A percentile compares a stretch with the other conserved stretches of the same genome.
phyloP scores from a whole-genome alignment of 129 eudicot genomes.

The Deinandra increscens region DNA sequence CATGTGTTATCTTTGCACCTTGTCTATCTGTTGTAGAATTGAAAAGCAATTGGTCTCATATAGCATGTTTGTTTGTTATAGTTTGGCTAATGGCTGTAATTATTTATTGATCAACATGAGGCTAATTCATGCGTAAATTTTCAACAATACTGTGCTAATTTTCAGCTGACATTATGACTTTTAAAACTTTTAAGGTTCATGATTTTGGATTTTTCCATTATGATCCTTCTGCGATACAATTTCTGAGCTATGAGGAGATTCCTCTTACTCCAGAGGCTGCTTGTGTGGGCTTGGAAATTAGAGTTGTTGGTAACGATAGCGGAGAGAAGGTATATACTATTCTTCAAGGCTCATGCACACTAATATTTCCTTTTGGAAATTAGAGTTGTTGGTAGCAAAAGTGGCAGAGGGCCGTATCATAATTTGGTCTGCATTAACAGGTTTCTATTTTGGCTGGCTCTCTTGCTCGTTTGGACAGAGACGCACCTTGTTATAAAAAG shows the following conservation, averaged over 20 bases:
- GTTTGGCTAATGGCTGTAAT: not conserved
- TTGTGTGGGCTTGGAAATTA: constrained; percentile 86
- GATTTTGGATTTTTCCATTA: constrained; percentile 97
- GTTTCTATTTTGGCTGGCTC: constrained; percentile 98
- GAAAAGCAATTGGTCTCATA: not conserved
- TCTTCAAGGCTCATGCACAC: not conserved
- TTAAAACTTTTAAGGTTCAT: constrained; percentile 57
- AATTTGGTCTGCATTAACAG: constrained; percentile 39
- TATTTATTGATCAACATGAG: no score
- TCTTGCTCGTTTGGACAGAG: constrained; percentile 94
- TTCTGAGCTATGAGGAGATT: constrained; percentile 87
- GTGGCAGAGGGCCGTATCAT: not conserved
- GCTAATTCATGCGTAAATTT: no score
- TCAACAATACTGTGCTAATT: no score
- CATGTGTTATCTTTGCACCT: not conserved
- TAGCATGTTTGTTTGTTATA: not conserved
- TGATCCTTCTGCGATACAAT: constrained; percentile 84
- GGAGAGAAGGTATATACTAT: constrained; percentile 87
- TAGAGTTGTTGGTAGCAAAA: not conserved
- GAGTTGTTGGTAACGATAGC: constrained; percentile 99
- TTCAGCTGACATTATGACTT: constrained; percentile 2
- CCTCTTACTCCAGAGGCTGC: constrained; percentile 99
- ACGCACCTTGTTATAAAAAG: constrained; percentile 95
- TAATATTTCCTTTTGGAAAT: constrained; percentile 10
- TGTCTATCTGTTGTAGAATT: not conserved